Conservation (phyloP, 331 rosid species). For the Quercus tomentella region DNA sequence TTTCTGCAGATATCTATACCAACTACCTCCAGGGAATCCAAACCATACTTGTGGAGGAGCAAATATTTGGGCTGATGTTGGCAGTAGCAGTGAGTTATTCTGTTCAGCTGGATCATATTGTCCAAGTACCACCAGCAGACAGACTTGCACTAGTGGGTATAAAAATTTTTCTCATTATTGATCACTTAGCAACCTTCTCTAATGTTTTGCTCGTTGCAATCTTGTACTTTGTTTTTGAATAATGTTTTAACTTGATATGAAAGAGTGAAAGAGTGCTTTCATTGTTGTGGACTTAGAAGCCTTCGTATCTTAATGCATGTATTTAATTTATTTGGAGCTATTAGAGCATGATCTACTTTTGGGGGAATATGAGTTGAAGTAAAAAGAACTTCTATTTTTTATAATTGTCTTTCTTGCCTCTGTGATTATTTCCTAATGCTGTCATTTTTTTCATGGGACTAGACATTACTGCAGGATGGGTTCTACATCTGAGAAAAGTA, state of each 20-base stretch:
- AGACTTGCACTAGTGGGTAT: conserved; percentile 80
- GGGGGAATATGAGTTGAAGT: no score
- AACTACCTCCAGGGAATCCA: conserved; percentile 72
- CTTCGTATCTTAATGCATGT: no score
- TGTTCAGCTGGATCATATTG: conserved; percentile 92
- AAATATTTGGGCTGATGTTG: conserved; percentile 83
- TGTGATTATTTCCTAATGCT: conserved; percentile 18
- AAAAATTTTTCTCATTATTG: conserved; percentile 19
- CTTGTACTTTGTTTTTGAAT: background rate
- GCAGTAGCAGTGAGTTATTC: conserved; percentile 64
- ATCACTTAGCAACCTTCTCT: background rate
- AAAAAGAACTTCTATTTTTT: background rate
- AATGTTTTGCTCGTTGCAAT: background rate
- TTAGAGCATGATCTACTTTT: no score
- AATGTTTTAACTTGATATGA: background rate
- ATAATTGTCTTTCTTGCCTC: background rate
- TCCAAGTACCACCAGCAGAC: conserved; percentile 62
- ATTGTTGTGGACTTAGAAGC: no score
- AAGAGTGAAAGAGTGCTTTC: no score
- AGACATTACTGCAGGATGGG: conserved; percentile 96
- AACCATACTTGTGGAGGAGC: conserved; percentile 99
- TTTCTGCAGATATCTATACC: conserved; percentile 76
- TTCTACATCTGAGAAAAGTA: conserved; percentile 77
- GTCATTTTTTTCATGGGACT: conserved; percentile 23
- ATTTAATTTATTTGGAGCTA: no score